phyloP scores from a whole-genome alignment of 2,329 filamentous ascomycete genomes.

The Curvularia eragrostidis region DNA sequence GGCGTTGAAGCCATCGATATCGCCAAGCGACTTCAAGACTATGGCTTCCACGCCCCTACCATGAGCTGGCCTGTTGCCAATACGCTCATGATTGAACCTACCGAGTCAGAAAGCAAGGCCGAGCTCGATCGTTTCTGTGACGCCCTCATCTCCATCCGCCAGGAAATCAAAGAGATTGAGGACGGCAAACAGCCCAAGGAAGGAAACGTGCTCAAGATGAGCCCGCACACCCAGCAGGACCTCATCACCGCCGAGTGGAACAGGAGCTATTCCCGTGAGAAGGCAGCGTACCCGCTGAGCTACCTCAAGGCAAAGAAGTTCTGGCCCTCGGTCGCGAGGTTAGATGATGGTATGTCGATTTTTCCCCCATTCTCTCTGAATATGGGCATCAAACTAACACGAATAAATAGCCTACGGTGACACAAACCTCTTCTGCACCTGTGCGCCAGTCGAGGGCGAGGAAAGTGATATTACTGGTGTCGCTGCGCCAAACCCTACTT shows the following conservation, averaged over 20 bases:
- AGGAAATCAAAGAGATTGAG: conserved; percentile 85
- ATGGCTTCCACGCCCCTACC: conserved; percentile 95
- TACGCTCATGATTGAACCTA: conserved; percentile 98
- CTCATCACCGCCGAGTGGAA: conserved; percentile 79
- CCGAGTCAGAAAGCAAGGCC: conserved; percentile 88
- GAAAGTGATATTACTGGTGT: conserved; percentile 42
- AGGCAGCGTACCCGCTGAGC: conserved; percentile 83
- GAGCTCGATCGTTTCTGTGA: conserved; percentile 95
- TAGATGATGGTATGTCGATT: conserved; percentile 77
- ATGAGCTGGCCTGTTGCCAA: conserved; percentile 97
- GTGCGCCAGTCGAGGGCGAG: conserved; percentile 74
- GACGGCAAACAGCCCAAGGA: conserved; percentile 76
- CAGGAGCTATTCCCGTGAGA: conserved; percentile 78
- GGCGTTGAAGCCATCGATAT: conserved; percentile 93
- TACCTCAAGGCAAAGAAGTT: conserved; percentile 96
- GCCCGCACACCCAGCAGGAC: conserved; percentile 85
- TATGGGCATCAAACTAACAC: conserved; percentile 28
- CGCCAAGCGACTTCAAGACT: conserved; percentile 95
- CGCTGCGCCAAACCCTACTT: conserved; percentile 44
- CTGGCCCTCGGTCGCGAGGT: conserved; percentile 85
- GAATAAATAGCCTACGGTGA: conserved; percentile 76
- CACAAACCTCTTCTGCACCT: conserved; percentile 93
- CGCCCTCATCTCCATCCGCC: conserved; percentile 82
- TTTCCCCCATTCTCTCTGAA: not conserved
- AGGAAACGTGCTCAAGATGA: conserved; percentile 85